phyloP scores from a whole-genome alignment of 352 stramenopile species.

The Phytophthora pisi region DNA sequence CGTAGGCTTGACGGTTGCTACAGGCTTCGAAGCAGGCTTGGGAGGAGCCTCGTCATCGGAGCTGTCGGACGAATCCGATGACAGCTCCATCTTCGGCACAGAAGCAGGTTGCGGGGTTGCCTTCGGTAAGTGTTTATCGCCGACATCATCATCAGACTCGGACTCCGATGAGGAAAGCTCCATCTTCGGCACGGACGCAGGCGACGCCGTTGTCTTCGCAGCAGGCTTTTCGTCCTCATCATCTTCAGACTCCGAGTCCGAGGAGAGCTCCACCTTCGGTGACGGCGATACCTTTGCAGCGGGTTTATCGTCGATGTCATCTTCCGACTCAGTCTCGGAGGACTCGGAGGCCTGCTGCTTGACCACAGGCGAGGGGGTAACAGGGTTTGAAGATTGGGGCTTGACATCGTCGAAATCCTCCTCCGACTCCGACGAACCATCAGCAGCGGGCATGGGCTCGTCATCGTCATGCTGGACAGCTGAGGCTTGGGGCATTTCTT shows the following conservation, averaged over 20 bases:
- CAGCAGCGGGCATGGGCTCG: slow-evolving; percentile 13
- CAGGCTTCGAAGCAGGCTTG: slow-evolving; percentile 15
- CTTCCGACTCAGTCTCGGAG: slow-evolving; percentile 15
- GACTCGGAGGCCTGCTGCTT: slow-evolving; percentile 7
- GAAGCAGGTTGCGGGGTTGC: slow-evolving; percentile 1
- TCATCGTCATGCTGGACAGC: slow-evolving; percentile 15
- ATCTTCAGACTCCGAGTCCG: slow-evolving; percentile 17
- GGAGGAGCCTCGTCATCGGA: slow-evolving; percentile 26
- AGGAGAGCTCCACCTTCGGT: neutral
- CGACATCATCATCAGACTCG: slow-evolving; percentile 19
- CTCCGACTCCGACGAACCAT: slow-evolving; percentile 22
- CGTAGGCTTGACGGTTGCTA: slow-evolving; percentile 14
- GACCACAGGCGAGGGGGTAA: neutral
- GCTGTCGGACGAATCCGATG: slow-evolving; percentile 29
- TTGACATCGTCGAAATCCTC: slow-evolving; percentile 44
- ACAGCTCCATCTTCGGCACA: slow-evolving; percentile 20
- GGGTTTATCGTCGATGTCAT: slow-evolving; percentile 21
- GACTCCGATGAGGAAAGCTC: neutral
- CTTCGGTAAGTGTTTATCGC: slow-evolving; percentile 13
- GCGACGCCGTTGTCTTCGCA: neutral
- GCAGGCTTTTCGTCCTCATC: slow-evolving; percentile 16
- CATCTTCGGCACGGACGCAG: too few relatives aligned
- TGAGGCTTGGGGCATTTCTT: slow-evolving; percentile 25
- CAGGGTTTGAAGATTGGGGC: slow-evolving; percentile 1
- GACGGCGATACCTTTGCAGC: neutral